A percentile compares a stretch with the other conserved stretches of the same genome.
phyloP scores from a whole-genome alignment of 2,329 filamentous ascomycete species.

The Calonectria naviculata region DNA sequence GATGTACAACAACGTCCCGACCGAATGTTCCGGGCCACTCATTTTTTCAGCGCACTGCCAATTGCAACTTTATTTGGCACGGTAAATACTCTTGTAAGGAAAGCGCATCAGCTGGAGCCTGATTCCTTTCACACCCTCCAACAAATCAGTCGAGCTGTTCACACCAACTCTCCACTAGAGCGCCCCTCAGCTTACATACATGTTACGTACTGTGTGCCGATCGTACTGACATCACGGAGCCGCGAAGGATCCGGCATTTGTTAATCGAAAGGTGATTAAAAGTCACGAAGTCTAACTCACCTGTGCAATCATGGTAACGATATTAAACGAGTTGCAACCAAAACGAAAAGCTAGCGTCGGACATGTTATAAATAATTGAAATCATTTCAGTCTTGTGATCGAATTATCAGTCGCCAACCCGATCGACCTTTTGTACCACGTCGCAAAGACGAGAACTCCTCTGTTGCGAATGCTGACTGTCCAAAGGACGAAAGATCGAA shows the following conservation, averaged over 20 bases:
- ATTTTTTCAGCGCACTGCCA: not conserved
- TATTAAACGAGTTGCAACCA: not conserved
- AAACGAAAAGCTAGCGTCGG: not conserved
- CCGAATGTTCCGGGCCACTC: slow-evolving; percentile 1
- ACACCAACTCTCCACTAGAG: not conserved
- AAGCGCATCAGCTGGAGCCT: not conserved
- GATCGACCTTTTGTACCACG: no score
- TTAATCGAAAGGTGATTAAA: not conserved
- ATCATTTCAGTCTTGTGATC: not conserved
- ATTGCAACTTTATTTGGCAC: not conserved
- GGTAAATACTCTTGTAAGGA: not conserved
- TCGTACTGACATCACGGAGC: not conserved
- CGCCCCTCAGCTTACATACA: not conserved
- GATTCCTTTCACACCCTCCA: not conserved
- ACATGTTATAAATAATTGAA: not conserved
- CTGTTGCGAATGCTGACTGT: no score
- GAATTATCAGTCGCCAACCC: no score
- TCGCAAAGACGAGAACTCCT: no score
- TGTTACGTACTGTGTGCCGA: not conserved
- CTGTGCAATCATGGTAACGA: no score
- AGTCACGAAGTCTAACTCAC: no score
- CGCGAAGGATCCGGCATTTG: not conserved
- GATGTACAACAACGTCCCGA: not conserved
- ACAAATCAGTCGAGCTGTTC: not conserved
- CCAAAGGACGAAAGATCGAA: no score